Evolutionary conservation across 306 rosid genomes (phyloP).

Genomic region (Sphenostylis stenocarpa): DNA sequence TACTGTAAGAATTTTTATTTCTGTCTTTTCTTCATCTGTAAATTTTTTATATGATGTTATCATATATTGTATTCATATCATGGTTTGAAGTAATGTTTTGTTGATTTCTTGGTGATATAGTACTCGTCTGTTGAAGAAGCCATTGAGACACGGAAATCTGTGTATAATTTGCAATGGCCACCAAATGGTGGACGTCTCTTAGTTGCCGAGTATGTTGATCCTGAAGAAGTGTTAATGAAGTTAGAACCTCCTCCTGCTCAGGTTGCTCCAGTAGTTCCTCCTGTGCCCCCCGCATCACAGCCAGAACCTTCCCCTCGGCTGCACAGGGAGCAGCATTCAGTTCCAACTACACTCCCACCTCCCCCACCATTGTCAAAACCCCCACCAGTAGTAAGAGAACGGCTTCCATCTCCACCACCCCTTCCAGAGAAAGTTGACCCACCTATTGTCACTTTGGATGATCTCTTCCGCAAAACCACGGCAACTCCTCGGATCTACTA

Average conservation of each 20-base stretch:
- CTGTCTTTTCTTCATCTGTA: neutral
- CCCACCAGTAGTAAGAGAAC: conserved; percentile 63
- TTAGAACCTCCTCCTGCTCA: conserved; percentile 64
- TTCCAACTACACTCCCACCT: conserved; percentile 46
- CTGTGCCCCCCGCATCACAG: conserved; percentile 46
- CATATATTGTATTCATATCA: neutral
- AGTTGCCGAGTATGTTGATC: conserved; percentile 81
- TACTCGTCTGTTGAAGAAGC: conserved; percentile 86
- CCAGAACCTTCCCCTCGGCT: conserved; percentile 48
- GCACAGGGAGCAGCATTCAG: conserved; percentile 46
- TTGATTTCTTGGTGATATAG: conserved; percentile 46
- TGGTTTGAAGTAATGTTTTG: neutral
- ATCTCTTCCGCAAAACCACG: conserved; percentile 87
- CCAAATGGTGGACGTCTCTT: conserved; percentile 92
- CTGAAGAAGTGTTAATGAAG: conserved; percentile 78
- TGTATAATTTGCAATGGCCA: conserved; percentile 96
- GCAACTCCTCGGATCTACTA: conserved; percentile 93
- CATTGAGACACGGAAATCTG: conserved; percentile 79
- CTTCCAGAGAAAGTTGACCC: conserved; percentile 65
- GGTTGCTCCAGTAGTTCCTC: conserved; percentile 50
- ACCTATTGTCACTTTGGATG: conserved; percentile 89
- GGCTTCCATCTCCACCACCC: conserved; percentile 88
- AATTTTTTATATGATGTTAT: neutral
- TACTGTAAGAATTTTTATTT: conserved; percentile 61
- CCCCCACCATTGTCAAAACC: conserved; percentile 53